phyloP scores from a whole-genome alignment of 306 rosid species.

The Calophaca sinica region DNA sequence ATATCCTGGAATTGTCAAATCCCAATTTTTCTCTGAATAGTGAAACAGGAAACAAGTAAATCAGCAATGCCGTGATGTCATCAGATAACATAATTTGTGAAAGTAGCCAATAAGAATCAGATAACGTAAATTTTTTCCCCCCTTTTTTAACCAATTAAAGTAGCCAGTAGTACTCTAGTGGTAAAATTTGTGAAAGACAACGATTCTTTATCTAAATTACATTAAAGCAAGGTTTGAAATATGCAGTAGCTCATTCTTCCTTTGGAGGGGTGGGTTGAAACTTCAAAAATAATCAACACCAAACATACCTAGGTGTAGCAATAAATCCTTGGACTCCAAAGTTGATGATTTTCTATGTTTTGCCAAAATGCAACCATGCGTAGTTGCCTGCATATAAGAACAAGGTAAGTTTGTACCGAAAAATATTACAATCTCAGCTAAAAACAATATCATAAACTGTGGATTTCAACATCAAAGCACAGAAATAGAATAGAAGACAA shows the following conservation, averaged over 20 bases:
- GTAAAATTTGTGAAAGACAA: slow-evolving; percentile 23
- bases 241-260: slow-evolving; percentile 34
- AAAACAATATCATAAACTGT: slow-evolving; percentile 24
- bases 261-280: slow-evolving; percentile 5
- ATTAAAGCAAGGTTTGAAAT: slow-evolving; percentile 9
- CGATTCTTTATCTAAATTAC: neutral
- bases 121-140: neutral
- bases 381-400: slow-evolving; percentile 65
- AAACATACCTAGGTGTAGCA: slow-evolving; percentile 88
- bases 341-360: slow-evolving; percentile 96
- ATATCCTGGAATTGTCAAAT: slow-evolving; percentile 84
- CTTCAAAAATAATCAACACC: slow-evolving; percentile 28
- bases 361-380: slow-evolving; percentile 91
- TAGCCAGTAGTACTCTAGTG: slow-evolving; percentile 33
- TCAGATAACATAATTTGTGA: too few species aligned
- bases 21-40: slow-evolving; percentile 89
- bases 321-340: slow-evolving; percentile 90
- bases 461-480: slow-evolving; percentile 31
- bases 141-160: slow-evolving; percentile 27
- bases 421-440: slow-evolving; percentile 35
- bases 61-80: slow-evolving; percentile 21
- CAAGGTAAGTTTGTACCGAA: slow-evolving; percentile 31
- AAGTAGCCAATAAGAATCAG: neutral
- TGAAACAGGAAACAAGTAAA: slow-evolving; percentile 42
- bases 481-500: slow-evolving; percentile 23